A percentile compares a stretch with the other conserved stretches of the same genome.
Evolutionary conservation across 176 grass and related monocot genomes (phyloP).

Genomic region (Bolboschoenus planiculmis): DNA sequence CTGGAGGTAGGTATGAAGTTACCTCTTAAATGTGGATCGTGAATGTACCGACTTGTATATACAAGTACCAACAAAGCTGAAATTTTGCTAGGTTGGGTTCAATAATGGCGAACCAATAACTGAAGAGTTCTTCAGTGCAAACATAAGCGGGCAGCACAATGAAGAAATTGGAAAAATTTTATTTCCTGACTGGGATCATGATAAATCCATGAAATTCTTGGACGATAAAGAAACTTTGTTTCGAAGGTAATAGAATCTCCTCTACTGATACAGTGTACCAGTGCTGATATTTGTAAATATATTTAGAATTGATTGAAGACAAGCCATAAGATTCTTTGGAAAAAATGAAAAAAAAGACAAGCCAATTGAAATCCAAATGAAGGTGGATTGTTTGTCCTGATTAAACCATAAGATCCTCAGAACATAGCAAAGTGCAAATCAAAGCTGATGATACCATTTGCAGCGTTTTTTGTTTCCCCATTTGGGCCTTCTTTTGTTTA

Average conservation of each 20-base stretch:
- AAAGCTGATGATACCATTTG: neutral
- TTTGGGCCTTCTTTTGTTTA: neutral
- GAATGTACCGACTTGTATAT: neutral
- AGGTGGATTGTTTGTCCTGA: neutral
- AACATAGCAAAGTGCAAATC: neutral
- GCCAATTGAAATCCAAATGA: neutral
- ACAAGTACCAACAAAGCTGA: neutral
- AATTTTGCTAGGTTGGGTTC: conserved; percentile 37
- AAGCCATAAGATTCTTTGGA: neutral
- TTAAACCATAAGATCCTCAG: neutral
- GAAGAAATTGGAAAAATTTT: conserved; percentile 39
- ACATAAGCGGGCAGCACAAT: conserved; percentile 68
- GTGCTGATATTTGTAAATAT: neutral
- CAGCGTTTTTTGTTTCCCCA: neutral
- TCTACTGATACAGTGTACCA: neutral
- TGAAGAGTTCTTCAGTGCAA: conserved; percentile 61
- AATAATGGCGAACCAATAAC: conserved; percentile 54
- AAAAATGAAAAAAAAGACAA: neutral
- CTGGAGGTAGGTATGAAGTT: neutral
- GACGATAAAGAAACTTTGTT: conserved; percentile 63
- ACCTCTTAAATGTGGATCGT: neutral
- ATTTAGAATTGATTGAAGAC: neutral
- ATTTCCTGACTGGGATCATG: conserved; percentile 62
- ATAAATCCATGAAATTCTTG: conserved; percentile 45
- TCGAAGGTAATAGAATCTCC: conserved; percentile 40